Evolutionary conservation across 768 basidiomycete genomes (phyloP).

Genomic region (Mycena filopes): DNA sequence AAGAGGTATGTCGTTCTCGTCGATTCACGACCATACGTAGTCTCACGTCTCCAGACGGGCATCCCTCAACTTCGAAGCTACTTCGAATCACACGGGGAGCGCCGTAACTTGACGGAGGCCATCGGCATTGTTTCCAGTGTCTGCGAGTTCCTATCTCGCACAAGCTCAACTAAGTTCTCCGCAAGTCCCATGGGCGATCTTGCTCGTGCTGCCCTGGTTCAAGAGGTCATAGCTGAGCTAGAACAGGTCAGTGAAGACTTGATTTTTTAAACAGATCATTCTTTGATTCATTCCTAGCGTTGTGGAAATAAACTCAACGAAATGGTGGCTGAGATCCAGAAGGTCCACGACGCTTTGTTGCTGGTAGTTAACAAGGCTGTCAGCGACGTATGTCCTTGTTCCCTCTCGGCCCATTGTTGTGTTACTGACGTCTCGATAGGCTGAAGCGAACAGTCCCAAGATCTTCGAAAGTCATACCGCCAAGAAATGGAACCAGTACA

Average conservation of each 20-base stretch:
- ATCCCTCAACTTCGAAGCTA: constrained; percentile 20
- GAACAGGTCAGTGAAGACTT: not conserved
- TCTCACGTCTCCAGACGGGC: constrained; percentile 14
- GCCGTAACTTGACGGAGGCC: constrained; percentile 25
- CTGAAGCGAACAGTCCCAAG: constrained; percentile 5
- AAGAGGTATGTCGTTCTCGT: constrained; percentile 14
- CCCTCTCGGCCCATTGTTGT: not conserved
- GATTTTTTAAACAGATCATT: not conserved
- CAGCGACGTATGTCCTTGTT: not conserved
- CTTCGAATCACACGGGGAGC: constrained; percentile 23
- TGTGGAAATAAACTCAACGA: not conserved
- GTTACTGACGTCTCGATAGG: constrained; percentile 15
- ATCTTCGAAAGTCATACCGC: constrained; percentile 5
- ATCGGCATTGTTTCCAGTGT: not conserved
- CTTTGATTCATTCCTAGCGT: not conserved
- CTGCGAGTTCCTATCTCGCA: constrained; percentile 11
- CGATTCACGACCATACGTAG: not conserved
- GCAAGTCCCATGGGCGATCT: not conserved
- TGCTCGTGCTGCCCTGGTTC: not conserved
- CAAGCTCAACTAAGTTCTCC: not conserved
- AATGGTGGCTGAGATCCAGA: not conserved
- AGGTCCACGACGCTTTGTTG: not conserved
- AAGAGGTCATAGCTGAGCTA: not conserved
- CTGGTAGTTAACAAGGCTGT: constrained; percentile 7
- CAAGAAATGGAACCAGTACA: constrained; percentile 33